Percentiles rank a stretch among this genome's conserved stretches.
Evolutionary conservation across 495 filamentous ascomycete genomes (phyloP).

Genomic region (Hyaloscypha finlandica): DNA sequence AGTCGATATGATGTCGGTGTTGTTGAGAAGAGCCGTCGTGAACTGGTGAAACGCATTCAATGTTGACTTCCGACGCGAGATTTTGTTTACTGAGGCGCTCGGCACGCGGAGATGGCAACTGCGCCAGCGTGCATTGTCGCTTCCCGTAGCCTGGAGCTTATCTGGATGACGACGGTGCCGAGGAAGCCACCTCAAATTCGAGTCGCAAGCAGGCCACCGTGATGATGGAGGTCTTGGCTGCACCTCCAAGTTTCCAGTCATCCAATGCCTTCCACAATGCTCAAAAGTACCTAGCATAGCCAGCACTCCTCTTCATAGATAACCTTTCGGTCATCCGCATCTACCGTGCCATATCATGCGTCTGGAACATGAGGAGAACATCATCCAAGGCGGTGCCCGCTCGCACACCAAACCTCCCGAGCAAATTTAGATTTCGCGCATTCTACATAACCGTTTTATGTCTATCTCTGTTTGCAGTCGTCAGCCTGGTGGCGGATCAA

Average conservation of each 20-base stretch:
- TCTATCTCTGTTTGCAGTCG: constrained; percentile 35
- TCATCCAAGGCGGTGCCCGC: constrained; percentile 22
- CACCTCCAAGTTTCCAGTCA: constrained; percentile 1
- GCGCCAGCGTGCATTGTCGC: background rate
- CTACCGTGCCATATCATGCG: constrained; percentile 9
- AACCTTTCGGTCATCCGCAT: background rate
- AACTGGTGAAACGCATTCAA: constrained; percentile 1
- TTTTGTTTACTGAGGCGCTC: constrained; percentile 13
- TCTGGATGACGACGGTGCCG: background rate
- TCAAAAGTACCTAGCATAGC: background rate
- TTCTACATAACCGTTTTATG: constrained; percentile 41
- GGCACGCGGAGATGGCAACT: background rate
- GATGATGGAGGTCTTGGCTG: background rate
- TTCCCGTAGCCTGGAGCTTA: background rate
- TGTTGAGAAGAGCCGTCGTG: constrained; percentile 10
- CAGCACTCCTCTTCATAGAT: background rate
- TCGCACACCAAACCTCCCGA: constrained; percentile 19
- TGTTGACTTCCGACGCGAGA: constrained; percentile 19
- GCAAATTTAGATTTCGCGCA: constrained; percentile 36
- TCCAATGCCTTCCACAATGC: background rate
- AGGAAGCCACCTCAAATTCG: background rate
- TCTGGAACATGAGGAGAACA: constrained; percentile 28
- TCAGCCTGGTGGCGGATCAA: constrained; percentile 31
- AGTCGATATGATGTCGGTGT: constrained; percentile 16
- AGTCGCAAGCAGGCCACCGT: background rate